phyloP scores from a whole-genome alignment of 495 filamentous ascomycete genomes.

The Hypoxylon fuscum region DNA sequence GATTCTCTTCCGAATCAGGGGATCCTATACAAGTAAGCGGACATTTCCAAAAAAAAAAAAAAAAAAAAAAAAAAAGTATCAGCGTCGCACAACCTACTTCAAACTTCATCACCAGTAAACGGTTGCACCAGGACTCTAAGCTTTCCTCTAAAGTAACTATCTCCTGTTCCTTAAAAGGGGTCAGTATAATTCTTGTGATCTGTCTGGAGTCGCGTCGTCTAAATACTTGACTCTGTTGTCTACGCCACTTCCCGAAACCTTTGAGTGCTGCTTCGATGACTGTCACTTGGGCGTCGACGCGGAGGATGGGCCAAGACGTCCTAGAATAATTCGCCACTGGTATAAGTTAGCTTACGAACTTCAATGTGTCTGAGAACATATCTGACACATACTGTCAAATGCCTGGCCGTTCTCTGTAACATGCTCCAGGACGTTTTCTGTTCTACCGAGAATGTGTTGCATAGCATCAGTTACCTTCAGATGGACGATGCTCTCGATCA shows the following conservation, averaged over 20 bases:
- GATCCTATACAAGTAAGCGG: constrained; percentile 66
- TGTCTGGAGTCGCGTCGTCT: constrained; percentile 41
- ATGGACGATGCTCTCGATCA: constrained; percentile 84
- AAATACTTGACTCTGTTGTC: constrained; percentile 61
- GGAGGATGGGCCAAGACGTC: constrained; percentile 76
- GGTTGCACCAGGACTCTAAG: constrained; percentile 83
- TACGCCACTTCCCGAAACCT: constrained; percentile 84
- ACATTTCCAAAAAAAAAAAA: too few species aligned
- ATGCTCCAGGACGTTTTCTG: constrained; percentile 75
- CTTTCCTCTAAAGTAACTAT: constrained; percentile 68
- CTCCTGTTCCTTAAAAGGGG: constrained; percentile 64
- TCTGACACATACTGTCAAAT: constrained; percentile 71
- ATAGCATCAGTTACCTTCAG: constrained; percentile 85
- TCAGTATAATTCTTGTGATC: not conserved
- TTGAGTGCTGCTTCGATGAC: constrained; percentile 92
- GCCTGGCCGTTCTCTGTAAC: constrained; percentile 76
- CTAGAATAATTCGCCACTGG: constrained; percentile 80
- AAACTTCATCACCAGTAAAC: constrained; percentile 75
- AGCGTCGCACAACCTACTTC: constrained; percentile 59
- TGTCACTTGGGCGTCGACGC: constrained; percentile 86
- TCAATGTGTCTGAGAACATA: not conserved
- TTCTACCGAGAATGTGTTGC: constrained; percentile 79
- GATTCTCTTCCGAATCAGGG: constrained; percentile 82
- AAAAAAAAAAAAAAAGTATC: too few species aligned
- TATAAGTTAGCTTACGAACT: constrained; percentile 43